Evolutionary conservation across 2,329 filamentous ascomycete species (phyloP).

Genomic region (Podosphaera xanthii): DNA sequence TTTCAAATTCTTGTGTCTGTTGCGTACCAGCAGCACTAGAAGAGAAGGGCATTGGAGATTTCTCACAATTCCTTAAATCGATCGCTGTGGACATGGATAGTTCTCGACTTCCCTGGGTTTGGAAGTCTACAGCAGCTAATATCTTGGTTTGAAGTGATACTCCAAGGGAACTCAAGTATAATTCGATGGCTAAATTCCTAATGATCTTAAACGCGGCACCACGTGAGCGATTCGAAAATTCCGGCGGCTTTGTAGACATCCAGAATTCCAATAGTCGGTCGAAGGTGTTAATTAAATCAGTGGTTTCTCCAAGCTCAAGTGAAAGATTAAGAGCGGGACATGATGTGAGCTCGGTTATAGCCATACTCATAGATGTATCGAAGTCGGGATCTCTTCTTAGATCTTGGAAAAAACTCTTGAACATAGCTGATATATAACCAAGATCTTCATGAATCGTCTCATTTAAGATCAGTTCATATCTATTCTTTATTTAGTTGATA

Average conservation of each 20-base stretch:
- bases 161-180: slow-evolving; percentile 13
- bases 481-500: slow-evolving; percentile 4
- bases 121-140: neutral
- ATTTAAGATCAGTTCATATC: slow-evolving; percentile 9
- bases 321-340: slow-evolving; percentile 4
- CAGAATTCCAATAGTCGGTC: slow-evolving; percentile 13
- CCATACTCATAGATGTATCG: slow-evolving; percentile 4
- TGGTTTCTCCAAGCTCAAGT: neutral
- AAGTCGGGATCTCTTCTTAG: slow-evolving; percentile 5
- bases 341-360: slow-evolving; percentile 7
- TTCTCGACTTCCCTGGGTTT: neutral
- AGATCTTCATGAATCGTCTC: slow-evolving; percentile 9
- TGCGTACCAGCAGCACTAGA: slow-evolving; percentile 1
- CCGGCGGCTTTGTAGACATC: slow-evolving; percentile 12
- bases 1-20: slow-evolving; percentile 2
- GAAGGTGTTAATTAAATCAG: slow-evolving; percentile 12
- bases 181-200: slow-evolving; percentile 12
- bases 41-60: slow-evolving; percentile 7
- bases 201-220: slow-evolving; percentile 13
- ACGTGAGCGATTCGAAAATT: slow-evolving; percentile 9
- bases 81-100: neutral
- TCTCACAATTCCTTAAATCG: slow-evolving; percentile 2
- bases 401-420: slow-evolving; percentile 9
- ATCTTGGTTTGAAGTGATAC: slow-evolving; percentile 8
- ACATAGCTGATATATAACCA: slow-evolving; percentile 7